phyloP scores from a whole-genome alignment of 176 grass and related monocot genomes.

The Bromus sterilis region DNA sequence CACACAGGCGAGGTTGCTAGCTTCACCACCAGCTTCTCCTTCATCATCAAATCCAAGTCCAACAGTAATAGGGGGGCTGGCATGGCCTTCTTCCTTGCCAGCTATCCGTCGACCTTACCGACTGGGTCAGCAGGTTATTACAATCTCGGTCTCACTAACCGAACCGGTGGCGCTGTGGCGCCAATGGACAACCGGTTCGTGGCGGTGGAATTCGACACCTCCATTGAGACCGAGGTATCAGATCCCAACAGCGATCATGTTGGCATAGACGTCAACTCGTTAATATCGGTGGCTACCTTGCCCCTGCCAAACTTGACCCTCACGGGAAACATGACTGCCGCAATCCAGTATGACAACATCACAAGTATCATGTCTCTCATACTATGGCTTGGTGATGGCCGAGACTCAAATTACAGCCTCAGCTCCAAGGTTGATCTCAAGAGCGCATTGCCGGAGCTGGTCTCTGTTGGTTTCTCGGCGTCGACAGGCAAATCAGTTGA shows the following conservation, averaged over 20 bases:
- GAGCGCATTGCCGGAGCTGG: constrained; percentile 12
- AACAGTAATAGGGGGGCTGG: constrained; percentile 3
- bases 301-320: not conserved
- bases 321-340: not conserved
- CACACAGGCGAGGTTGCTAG: constrained; percentile 9
- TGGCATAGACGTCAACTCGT: not conserved
- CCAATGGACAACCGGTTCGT: not conserved
- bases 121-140: not conserved
- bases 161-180: accelerated
- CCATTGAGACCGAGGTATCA: not conserved
- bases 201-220: constrained; percentile 25
- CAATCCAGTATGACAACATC: not conserved
- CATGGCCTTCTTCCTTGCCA: constrained; percentile 24
- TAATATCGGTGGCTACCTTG: not conserved
- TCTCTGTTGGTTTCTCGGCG: constrained; percentile 52
- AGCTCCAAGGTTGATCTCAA: constrained; percentile 27
- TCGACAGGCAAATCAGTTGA: constrained; percentile 19
- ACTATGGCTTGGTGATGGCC: not conserved
- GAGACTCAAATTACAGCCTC: not conserved
- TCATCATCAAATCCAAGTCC: not conserved
- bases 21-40: constrained; percentile 22
- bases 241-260: not conserved
- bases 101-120: constrained; percentile 4
- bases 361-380: not conserved
- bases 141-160: not conserved